Conservation (phyloP, 2,329 filamentous ascomycete genomes). For the Fusarium sororula region DNA sequence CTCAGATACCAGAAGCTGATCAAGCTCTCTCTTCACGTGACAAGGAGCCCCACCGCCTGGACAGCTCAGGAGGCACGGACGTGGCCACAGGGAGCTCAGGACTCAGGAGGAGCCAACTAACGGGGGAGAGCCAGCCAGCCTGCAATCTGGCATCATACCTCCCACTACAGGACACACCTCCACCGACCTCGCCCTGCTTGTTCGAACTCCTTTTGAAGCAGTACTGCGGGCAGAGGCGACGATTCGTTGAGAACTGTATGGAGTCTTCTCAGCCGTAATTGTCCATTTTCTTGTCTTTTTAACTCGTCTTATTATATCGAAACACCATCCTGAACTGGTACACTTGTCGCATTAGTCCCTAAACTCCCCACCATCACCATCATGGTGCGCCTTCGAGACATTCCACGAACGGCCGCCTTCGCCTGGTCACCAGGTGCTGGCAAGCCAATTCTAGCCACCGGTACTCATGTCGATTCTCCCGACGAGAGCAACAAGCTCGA, state of each 20-base stretch:
- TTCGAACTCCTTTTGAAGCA: slow-evolving; percentile 34
- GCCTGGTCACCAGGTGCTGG: slow-evolving; percentile 89
- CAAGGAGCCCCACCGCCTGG: slow-evolving; percentile 27
- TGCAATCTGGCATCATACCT: slow-evolving; percentile 59
- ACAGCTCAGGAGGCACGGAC: slow-evolving; percentile 43
- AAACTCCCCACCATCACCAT: slow-evolving; percentile 47
- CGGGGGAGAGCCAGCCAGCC: slow-evolving; percentile 36
- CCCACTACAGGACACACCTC: slow-evolving; percentile 40
- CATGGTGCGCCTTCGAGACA: slow-evolving; percentile 97
- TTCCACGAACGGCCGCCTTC: slow-evolving; percentile 95
- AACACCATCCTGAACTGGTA: slow-evolving; percentile 35
- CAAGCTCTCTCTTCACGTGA: slow-evolving; percentile 43
- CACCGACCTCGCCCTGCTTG: slow-evolving; percentile 39
- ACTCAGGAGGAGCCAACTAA: slow-evolving; percentile 42
- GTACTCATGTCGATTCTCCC: slow-evolving; percentile 96
- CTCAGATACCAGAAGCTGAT: not conserved
- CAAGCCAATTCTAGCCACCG: slow-evolving; percentile 87
- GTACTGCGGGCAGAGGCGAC: slow-evolving; percentile 46
- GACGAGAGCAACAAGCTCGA: slow-evolving; percentile 96
- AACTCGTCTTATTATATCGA: slow-evolving; percentile 23
- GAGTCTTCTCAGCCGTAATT: slow-evolving; percentile 33
- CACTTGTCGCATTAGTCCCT: slow-evolving; percentile 37
- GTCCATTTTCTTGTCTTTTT: slow-evolving; percentile 29
- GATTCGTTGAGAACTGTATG: slow-evolving; percentile 29
- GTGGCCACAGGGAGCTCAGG: slow-evolving; percentile 44